Conservation (phyloP, 805 yeast species). For the Groenewaldozyma salmanticensis region DNA sequence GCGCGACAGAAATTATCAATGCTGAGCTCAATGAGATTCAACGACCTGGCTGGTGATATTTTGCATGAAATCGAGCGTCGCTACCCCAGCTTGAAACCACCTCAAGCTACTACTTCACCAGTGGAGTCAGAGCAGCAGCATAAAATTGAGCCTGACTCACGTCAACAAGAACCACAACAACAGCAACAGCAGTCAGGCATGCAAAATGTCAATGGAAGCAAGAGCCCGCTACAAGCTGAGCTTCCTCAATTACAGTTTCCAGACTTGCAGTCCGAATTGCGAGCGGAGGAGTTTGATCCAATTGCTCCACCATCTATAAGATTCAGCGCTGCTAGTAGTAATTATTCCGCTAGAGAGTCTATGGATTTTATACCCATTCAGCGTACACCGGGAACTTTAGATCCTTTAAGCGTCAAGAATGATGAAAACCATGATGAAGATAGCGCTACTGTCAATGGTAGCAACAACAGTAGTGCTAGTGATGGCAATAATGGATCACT, state of each 20-base stretch:
- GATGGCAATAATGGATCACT: not conserved
- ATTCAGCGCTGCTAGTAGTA: not conserved
- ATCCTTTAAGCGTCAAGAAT: not conserved
- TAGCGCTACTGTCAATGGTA: not conserved
- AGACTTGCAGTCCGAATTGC: not conserved
- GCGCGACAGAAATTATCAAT: slow-evolving; percentile 87
- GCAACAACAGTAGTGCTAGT: no score
- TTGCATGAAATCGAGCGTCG: slow-evolving; percentile 78
- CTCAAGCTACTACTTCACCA: not conserved
- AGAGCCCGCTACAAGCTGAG: not conserved
- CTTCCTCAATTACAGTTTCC: not conserved
- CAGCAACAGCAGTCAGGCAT: no score
- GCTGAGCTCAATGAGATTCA: slow-evolving; percentile 71
- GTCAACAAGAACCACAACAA: no score
- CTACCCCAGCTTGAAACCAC: slow-evolving; percentile 34
- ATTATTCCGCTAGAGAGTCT: not conserved
- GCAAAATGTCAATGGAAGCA: no score
- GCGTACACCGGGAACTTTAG: no score
- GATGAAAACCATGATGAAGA: not conserved
- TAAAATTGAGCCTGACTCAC: no score
- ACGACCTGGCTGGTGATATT: slow-evolving; percentile 85
- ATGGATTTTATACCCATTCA: no score
- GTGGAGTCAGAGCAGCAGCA: slow-evolving; percentile 1
- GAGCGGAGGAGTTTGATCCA: not conserved
- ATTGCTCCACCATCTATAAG: not conserved